A percentile compares a stretch with the other conserved stretches of the same genome.
phyloP scores from a whole-genome alignment of 2,329 filamentous ascomycete genomes.

The Microcyclosporella mali region DNA sequence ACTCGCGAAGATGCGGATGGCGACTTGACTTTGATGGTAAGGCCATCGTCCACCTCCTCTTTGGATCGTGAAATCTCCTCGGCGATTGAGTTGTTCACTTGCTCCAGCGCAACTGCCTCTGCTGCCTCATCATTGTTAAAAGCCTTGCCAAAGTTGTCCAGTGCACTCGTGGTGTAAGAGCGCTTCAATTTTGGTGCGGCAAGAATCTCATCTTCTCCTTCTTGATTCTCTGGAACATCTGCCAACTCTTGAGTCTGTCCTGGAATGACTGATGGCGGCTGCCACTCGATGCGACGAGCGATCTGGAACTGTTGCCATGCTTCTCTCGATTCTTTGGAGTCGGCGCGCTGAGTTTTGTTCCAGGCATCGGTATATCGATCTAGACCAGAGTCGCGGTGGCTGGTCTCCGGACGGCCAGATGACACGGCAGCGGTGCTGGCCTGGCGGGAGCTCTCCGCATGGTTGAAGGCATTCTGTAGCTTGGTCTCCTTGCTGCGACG shows the following conservation, averaged over 20 bases:
- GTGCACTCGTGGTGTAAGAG: constrained; percentile 49
- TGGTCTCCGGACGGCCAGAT: constrained; percentile 26
- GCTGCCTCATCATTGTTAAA: constrained; percentile 44
- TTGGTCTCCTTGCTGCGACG: constrained; percentile 33
- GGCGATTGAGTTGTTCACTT: constrained; percentile 78
- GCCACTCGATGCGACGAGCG: constrained; percentile 83
- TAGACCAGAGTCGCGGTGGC: constrained; percentile 50
- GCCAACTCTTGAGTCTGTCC: constrained; percentile 34
- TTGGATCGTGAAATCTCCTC: constrained; percentile 64
- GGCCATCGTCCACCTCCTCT: constrained; percentile 39
- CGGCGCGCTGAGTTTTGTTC: constrained; percentile 67
- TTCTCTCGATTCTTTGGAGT: constrained; percentile 74
- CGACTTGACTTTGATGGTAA: constrained; percentile 17
- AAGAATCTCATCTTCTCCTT: constrained; percentile 19
- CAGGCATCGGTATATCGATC: constrained; percentile 90
- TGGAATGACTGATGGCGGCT: constrained; percentile 44
- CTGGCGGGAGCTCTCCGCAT: constrained; percentile 31
- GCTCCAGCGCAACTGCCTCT: constrained; percentile 58
- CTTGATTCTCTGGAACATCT: constrained; percentile 35
- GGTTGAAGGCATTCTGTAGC: constrained; percentile 26
- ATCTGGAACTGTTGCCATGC: constrained; percentile 93
- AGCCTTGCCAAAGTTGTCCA: constrained; percentile 55
- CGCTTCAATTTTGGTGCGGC: constrained; percentile 37
- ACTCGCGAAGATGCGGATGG: constrained; percentile 12
- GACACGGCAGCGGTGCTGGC: constrained; percentile 31